Evolutionary conservation across 805 yeast genomes (phyloP).

Genomic region (Sugiyamaella marilandica): DNA sequence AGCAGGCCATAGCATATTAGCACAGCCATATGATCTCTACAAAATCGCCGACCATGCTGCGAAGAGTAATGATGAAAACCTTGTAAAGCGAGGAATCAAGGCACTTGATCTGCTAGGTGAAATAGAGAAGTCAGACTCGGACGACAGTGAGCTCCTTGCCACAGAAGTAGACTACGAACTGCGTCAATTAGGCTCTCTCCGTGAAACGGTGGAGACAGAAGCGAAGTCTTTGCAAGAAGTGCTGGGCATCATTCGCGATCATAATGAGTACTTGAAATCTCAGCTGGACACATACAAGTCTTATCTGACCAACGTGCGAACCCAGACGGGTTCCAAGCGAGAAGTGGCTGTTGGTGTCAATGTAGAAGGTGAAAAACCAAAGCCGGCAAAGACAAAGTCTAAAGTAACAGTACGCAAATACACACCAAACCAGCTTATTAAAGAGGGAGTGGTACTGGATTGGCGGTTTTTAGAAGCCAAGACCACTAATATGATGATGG

Average conservation of each 20-base stretch:
- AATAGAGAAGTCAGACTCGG: constrained; percentile 21
- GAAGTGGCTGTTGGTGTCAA: constrained; percentile 20
- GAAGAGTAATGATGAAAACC: constrained; percentile 23
- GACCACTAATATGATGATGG: constrained; percentile 22
- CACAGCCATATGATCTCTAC: constrained; percentile 27
- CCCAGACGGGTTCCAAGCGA: constrained; percentile 29
- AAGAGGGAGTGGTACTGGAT: constrained; percentile 27
- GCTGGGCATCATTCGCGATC: constrained; percentile 31
- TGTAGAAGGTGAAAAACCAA: constrained; percentile 15
- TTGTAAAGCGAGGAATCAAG: constrained; percentile 32
- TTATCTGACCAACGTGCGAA: constrained; percentile 33
- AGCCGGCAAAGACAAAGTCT: constrained; percentile 10
- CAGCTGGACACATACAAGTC: constrained; percentile 36
- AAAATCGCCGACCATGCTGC: constrained; percentile 33
- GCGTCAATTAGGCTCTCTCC: constrained; percentile 31
- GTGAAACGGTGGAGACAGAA: constrained; percentile 30
- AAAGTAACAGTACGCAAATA: constrained; percentile 24
- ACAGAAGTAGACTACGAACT: constrained; percentile 34
- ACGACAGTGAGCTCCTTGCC: constrained; percentile 28
- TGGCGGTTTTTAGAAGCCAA: constrained; percentile 27
- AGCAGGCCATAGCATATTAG: constrained; percentile 20
- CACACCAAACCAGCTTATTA: constrained; percentile 25
- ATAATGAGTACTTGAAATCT: constrained; percentile 33
- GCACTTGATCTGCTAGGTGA: constrained; percentile 30
- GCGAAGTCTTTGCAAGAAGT: constrained; percentile 31